A percentile compares a stretch with the other conserved stretches of the same genome.
These are phyloP conservation scores for Penicillium rolfsii DNA, from an alignment of 2,329 filamentous ascomycete genomes.

Conservation along the genomic window DNA sequence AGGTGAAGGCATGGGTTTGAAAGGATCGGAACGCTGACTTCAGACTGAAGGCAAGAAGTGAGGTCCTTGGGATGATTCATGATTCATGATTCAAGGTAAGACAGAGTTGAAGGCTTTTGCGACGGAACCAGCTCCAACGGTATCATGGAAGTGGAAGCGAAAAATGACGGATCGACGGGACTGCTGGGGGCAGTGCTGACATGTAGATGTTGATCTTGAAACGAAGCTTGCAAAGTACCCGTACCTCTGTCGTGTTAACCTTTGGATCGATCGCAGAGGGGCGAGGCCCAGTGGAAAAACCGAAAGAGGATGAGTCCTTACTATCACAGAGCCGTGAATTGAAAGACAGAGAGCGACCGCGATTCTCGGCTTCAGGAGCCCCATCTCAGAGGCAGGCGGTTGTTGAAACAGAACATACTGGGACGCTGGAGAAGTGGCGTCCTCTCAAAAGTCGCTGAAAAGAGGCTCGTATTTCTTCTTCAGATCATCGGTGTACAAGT, in stretches of 20 bases:
- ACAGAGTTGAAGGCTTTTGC: neutral
- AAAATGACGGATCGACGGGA: neutral
- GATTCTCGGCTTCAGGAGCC: neutral
- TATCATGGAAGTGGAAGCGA: neutral
- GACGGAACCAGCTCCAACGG: neutral
- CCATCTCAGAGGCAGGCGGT: neutral
- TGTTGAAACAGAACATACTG: constrained; percentile 4
- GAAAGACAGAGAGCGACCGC: neutral
- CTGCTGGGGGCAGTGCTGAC: neutral
- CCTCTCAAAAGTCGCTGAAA: constrained; percentile 62
- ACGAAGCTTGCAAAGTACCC: neutral
- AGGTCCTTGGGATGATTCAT: neutral
- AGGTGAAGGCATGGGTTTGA: neutral
- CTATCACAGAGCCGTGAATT: neutral
- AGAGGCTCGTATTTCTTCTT: constrained; percentile 61
- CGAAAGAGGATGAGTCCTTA: neutral
- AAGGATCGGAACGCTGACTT: neutral
- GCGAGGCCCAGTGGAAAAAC: neutral
- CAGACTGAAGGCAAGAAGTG: neutral
- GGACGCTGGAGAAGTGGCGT: neutral
- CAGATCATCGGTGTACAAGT: constrained; percentile 62
- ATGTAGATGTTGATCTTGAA: neutral
- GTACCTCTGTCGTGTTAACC: neutral
- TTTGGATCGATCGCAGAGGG: neutral
- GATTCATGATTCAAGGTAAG: neutral